Base-by-base conservation (phyloP, 148 eudicot genomes). In the Rhododendron griersonianum region DNA sequence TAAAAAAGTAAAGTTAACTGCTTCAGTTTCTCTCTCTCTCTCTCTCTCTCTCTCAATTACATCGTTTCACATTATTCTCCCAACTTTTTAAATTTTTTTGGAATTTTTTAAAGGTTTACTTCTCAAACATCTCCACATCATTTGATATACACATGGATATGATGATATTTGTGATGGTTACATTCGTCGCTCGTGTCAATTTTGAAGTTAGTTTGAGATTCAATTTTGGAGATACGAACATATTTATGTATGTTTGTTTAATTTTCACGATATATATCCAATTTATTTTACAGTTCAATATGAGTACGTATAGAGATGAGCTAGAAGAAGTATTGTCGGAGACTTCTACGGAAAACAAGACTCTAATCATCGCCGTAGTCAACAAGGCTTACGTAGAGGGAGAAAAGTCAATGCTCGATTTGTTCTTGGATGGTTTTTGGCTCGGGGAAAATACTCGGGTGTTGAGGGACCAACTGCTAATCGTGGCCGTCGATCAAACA, bases 391-490 rank as follows among this genome's bases (percentile, higher is more conserved):
- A 71, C 19, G 76, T 71, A 15, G 80, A 77, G 80, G 80, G 80
- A 77, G 80, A 77, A 7, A 77, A 77, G 80, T 44, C 80, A 35
- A 77, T 77, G 80, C 80, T 77, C 5, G 80, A 77, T 23, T 44
- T 77, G 14, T 77, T 77, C 28, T 18, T 77, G 80, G 80, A 77
- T 2, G 1, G 80, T 19, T 77, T 77, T 10, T 77, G 80, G 80
- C 50, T 18, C 1, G 80, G 80, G 25, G 80, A 77, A 44, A 77
- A 77, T 44, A 77, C 80, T 37, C 82, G 18, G 47, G 55, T 3
- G 33, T 47, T 41, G 82, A 47, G 8, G 33, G 55, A 47, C 55
- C 59, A 79, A 18, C 19, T 79, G 6, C 13, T 79, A 4, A 79
- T 79, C 57, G 59, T 79, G 0, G 82, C 82, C 21, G 57, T 79